Conservation (phyloP, 306 rosid species). For the Ormosia semicastrata region DNA sequence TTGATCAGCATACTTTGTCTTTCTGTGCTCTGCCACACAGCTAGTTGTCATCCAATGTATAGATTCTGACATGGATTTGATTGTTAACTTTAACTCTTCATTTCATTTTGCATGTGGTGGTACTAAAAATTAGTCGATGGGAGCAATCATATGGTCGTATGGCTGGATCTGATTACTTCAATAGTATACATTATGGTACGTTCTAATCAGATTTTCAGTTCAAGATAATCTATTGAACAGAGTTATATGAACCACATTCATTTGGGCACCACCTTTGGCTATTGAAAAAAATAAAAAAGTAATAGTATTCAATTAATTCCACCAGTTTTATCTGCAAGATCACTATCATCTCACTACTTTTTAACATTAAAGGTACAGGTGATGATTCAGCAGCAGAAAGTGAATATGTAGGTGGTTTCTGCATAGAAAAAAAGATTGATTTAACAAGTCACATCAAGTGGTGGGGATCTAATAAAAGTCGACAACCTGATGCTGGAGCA, state of each 20-base stretch:
- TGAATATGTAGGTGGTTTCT: slow-evolving; percentile 57
- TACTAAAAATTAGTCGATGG: slow-evolving; percentile 70
- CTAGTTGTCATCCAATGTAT: slow-evolving; percentile 8
- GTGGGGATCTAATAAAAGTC: slow-evolving; percentile 88
- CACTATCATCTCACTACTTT: slow-evolving; percentile 23
- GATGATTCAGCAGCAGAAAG: slow-evolving; percentile 80
- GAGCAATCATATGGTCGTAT: slow-evolving; percentile 80
- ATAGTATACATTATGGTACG: slow-evolving; percentile 74
- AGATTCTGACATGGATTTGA: slow-evolving; percentile 23
- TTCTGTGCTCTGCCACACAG: not conserved
- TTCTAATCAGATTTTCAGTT: slow-evolving; percentile 21
- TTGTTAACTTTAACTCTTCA: slow-evolving; percentile 24
- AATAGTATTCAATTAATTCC: not conserved
- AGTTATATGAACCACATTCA: not conserved
- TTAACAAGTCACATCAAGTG: slow-evolving; percentile 85
- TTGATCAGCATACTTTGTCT: not conserved
- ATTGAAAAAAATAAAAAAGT: not conserved
- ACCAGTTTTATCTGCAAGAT: slow-evolving; percentile 8
- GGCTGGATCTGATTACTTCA: slow-evolving; percentile 85
- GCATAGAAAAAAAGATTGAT: slow-evolving; percentile 83
- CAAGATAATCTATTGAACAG: slow-evolving; percentile 15
- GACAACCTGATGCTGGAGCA: slow-evolving; percentile 52
- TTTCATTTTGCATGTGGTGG: slow-evolving; percentile 39
- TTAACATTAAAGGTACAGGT: slow-evolving; percentile 51
- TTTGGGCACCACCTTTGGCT: slow-evolving; percentile 1